Percentiles rank a stretch among this genome's conserved stretches.
phyloP scores from a whole-genome alignment of 164 flowering plant genomes.

The Vitis amurensis region DNA sequence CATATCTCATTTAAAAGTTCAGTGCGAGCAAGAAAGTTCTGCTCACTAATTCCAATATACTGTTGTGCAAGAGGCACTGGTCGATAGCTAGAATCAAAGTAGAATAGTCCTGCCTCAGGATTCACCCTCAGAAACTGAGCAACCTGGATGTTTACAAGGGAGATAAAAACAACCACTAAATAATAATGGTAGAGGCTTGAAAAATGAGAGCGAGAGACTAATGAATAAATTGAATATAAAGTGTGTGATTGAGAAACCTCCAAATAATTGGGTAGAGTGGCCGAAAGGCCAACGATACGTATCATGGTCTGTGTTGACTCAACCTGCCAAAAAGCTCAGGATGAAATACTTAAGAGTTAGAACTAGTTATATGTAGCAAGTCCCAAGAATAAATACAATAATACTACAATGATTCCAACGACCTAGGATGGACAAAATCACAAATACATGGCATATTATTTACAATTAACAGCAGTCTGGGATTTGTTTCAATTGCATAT shows the following conservation, averaged over 20 bases:
- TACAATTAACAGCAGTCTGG: background rate
- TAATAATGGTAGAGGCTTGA: background rate
- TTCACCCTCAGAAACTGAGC: slow-evolving; percentile 95
- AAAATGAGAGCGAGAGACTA: background rate
- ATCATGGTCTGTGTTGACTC: slow-evolving; percentile 97
- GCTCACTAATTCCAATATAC: slow-evolving; percentile 94
- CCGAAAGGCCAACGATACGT: slow-evolving; percentile 98
- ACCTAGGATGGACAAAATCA: background rate
- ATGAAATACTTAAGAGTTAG: background rate
- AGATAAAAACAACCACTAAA: background rate
- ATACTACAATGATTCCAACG: background rate
- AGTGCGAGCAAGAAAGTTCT: slow-evolving; percentile 76
- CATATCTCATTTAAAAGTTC: slow-evolving; percentile 80
- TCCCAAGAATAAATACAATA: background rate
- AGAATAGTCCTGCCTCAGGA: slow-evolving; percentile 88
- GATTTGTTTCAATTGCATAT: background rate
- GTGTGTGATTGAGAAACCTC: slow-evolving; percentile 50
- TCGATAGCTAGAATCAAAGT: slow-evolving; percentile 97
- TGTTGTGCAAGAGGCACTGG: slow-evolving; percentile 99
- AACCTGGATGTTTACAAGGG: slow-evolving; percentile 47
- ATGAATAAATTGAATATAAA: background rate
- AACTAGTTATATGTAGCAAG: background rate
- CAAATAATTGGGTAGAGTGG: slow-evolving; percentile 92
- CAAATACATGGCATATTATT: background rate
- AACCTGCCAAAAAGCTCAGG: slow-evolving; percentile 48